These are phyloP conservation scores for Colletotrichum simmondsii DNA, from an alignment of 2,329 filamentous ascomycete species.

Conservation along the genomic window DNA sequence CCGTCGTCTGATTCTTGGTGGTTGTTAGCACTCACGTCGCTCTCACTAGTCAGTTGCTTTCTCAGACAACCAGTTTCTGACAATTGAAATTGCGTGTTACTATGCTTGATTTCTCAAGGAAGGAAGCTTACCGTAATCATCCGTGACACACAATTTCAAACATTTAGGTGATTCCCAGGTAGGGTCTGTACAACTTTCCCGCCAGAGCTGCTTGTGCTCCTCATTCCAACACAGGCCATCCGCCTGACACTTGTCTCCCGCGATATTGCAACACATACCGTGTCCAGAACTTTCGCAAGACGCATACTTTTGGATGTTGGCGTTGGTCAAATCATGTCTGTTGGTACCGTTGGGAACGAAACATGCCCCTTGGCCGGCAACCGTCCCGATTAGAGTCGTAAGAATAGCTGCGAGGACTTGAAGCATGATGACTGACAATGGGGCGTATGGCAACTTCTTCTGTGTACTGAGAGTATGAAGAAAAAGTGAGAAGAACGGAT, in stretches of 20 bases:
- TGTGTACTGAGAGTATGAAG: too few species aligned
- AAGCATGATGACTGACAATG: too few species aligned
- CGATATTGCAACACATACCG: slow-evolving; percentile 28
- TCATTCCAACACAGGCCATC: slow-evolving; percentile 24
- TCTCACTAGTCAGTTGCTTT: too few species aligned
- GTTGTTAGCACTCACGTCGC: too few species aligned
- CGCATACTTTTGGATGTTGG: not conserved
- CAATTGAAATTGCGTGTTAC: not conserved
- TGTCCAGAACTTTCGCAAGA: slow-evolving; percentile 12
- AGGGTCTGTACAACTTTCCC: slow-evolving; percentile 39
- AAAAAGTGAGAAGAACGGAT: too few species aligned
- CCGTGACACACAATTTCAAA: slow-evolving; percentile 36
- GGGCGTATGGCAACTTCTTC: too few species aligned
- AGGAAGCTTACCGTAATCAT: not conserved
- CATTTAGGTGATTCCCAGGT: slow-evolving; percentile 37
- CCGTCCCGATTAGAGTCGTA: not conserved
- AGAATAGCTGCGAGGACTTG: too few species aligned
- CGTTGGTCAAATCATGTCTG: not conserved
- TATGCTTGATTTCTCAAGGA: not conserved
- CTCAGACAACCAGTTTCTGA: too few species aligned
- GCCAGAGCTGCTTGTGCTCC: slow-evolving; percentile 25
- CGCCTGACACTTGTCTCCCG: slow-evolving; percentile 9
- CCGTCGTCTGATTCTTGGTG: too few species aligned
- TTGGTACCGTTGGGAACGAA: slow-evolving; percentile 22
- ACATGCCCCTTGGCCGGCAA: slow-evolving; percentile 1